Conservation (phyloP, 257 asterid species). For the Salvia hispanica region DNA sequence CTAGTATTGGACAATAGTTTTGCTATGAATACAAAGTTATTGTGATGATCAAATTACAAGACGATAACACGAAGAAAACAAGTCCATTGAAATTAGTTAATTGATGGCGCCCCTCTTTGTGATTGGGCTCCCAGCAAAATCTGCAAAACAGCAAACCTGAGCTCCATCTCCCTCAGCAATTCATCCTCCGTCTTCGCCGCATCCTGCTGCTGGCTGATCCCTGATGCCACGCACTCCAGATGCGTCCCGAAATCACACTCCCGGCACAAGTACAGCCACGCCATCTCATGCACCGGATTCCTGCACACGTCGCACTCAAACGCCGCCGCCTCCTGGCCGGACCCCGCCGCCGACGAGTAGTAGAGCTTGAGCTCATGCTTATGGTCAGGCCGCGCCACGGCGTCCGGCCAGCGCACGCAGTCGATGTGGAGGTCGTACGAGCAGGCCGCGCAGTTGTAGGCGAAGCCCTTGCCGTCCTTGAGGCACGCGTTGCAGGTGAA, state of each 20-base stretch:
- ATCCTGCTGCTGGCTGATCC: constrained; percentile 23
- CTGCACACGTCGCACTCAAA: constrained; percentile 59
- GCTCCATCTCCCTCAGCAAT: constrained; percentile 35
- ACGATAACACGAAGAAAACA: too few species aligned
- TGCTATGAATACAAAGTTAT: too few species aligned
- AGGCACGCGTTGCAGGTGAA: constrained; percentile 74
- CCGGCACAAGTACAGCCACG: constrained; percentile 65
- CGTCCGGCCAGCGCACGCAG: constrained; percentile 49
- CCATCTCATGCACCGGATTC: constrained; percentile 55
- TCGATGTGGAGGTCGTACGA: constrained; percentile 55
- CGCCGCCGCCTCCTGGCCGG: constrained; percentile 34
- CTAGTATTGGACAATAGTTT: too few species aligned
- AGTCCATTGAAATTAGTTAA: too few species aligned
- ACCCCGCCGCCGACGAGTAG: constrained; percentile 47
- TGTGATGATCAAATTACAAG: too few species aligned
- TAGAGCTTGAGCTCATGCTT: constrained; percentile 46
- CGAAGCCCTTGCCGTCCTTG: constrained; percentile 55
- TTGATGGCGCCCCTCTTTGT: neutral
- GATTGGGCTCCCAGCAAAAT: constrained; percentile 31
- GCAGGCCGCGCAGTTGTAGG: constrained; percentile 56
- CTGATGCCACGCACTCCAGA: constrained; percentile 59
- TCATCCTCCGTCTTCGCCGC: constrained; percentile 33
- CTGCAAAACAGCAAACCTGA: constrained; percentile 42
- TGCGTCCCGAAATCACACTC: constrained; percentile 74
- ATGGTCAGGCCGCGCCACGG: constrained; percentile 50